A percentile compares a stretch with the other conserved stretches of the same genome.
These are phyloP conservation scores for Rhizopogon vulgaris DNA, from an alignment of 768 basidiomycete genomes.

Conservation along the genomic window DNA sequence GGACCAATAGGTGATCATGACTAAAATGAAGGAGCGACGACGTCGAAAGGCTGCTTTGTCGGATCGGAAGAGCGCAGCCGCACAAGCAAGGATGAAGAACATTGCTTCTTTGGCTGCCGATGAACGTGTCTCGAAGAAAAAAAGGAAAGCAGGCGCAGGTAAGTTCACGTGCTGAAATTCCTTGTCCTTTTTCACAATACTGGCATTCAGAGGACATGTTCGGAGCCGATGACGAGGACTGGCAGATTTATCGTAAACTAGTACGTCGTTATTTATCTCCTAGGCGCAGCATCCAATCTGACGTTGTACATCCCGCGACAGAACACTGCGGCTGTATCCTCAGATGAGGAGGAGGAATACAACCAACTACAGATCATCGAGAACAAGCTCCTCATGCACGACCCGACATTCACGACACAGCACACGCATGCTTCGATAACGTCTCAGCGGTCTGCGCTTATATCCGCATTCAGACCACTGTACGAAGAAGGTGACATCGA, in stretches of 20 bases:
- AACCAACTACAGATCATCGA: conserved; percentile 69
- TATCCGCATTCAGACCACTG: conserved; percentile 77
- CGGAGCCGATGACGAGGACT: conserved; percentile 91
- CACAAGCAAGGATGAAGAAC: conserved; percentile 93
- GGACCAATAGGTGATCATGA: conserved; percentile 59
- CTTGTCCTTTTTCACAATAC: conserved; percentile 3
- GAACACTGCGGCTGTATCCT: conserved; percentile 68
- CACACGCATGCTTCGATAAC: conserved; percentile 78
- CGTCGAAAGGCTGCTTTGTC: conserved; percentile 74
- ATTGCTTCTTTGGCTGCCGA: conserved; percentile 91
- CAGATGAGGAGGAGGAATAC: conserved; percentile 87
- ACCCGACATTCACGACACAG: conserved; percentile 76
- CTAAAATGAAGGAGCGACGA: conserved; percentile 78
- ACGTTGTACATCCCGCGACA: conserved; percentile 18
- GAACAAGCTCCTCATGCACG: conserved; percentile 71
- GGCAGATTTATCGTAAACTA: conserved; percentile 97
- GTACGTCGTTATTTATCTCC: conserved; percentile 36
- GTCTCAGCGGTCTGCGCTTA: conserved; percentile 74
- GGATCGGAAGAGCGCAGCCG: conserved; percentile 91
- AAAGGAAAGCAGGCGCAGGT: conserved; percentile 80
- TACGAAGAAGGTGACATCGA: conserved; percentile 73
- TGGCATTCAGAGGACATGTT: conserved; percentile 74
- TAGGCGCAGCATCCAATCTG: background rate
- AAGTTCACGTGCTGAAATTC: conserved; percentile 12
- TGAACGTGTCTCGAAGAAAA: conserved; percentile 76